Percentiles rank a stretch among this genome's conserved stretches.
Evolutionary conservation across 2,329 filamentous ascomycete genomes (phyloP).

Genomic region (Fusarium sp.): DNA sequence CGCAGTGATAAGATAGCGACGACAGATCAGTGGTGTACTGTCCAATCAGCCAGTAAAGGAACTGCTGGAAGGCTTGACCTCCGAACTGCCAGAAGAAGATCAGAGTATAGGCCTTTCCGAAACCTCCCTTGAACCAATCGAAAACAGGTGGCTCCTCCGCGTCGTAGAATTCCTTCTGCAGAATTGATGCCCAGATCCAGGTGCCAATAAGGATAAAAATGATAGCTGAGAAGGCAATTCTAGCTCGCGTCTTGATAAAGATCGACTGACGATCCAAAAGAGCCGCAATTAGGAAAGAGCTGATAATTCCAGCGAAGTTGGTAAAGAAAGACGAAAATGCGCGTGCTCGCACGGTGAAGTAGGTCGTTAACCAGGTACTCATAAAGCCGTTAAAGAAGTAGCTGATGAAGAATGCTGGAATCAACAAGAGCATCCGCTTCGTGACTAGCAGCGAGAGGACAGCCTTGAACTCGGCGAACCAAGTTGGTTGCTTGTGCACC

Average conservation of each 20-base stretch:
- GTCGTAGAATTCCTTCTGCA: conserved; percentile 37
- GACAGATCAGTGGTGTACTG: conserved; percentile 21
- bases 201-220: conserved; percentile 17
- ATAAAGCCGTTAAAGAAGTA: conserved; percentile 26
- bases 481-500: conserved; percentile 18
- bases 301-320: conserved; percentile 26
- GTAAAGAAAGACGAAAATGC: conserved; percentile 25
- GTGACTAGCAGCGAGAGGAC: conserved; percentile 13
- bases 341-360: conserved; percentile 24
- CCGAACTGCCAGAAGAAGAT: conserved; percentile 44
- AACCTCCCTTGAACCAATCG: conserved; percentile 40
- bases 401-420: conserved; percentile 27
- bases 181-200: conserved; percentile 38
- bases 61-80: conserved; percentile 35
- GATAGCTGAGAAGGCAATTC: conserved; percentile 10
- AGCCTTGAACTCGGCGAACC: conserved; percentile 35
- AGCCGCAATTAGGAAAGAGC: conserved; percentile 5
- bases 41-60: conserved; percentile 27
- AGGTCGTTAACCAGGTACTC: conserved; percentile 26
- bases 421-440: conserved; percentile 31
- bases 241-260: conserved; percentile 37
- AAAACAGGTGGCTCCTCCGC: conserved; percentile 22
- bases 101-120: conserved; percentile 34
- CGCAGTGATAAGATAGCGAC: conserved; percentile 21
- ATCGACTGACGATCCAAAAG: conserved; percentile 37